Conservation (phyloP, 2,329 filamentous ascomycete species). For the Penicillium vulpinum region DNA sequence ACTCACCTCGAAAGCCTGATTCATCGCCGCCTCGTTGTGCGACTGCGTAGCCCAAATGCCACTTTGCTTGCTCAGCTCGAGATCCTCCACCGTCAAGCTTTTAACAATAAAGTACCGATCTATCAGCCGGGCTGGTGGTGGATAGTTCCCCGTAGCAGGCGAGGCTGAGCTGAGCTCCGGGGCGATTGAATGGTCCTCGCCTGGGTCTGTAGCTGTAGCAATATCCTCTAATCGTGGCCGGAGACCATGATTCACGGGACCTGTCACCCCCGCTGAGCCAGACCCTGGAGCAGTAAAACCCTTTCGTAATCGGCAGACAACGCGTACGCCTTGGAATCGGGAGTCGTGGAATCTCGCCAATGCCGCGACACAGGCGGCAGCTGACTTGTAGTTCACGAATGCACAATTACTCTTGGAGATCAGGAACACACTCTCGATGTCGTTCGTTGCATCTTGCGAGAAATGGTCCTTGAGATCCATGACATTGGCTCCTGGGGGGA, state of each 20-base stretch:
- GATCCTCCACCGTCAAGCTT: constrained; percentile 84
- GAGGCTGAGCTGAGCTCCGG: constrained; percentile 17
- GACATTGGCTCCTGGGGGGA: constrained; percentile 79
- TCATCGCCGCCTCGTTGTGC: constrained; percentile 84
- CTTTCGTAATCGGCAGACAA: constrained; percentile 79
- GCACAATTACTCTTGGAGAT: constrained; percentile 98
- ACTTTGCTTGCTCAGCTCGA: constrained; percentile 83
- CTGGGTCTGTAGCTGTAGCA: background rate
- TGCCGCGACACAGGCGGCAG: constrained; percentile 70
- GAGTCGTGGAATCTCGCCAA: constrained; percentile 88
- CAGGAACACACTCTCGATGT: constrained; percentile 85
- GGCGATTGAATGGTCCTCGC: constrained; percentile 7
- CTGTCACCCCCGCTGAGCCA: constrained; percentile 52
- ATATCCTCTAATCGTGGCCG: constrained; percentile 11
- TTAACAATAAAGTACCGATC: constrained; percentile 92
- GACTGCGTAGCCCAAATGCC: constrained; percentile 92
- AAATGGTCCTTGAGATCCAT: constrained; percentile 89
- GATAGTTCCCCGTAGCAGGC: constrained; percentile 14
- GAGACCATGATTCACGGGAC: constrained; percentile 35
- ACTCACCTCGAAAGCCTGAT: constrained; percentile 76
- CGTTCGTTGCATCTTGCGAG: constrained; percentile 69
- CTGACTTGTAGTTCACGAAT: constrained; percentile 91
- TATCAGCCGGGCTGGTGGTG: constrained; percentile 44
- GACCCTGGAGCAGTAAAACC: constrained; percentile 46
- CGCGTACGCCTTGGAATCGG: constrained; percentile 77